Percentiles rank a stretch among this genome's conserved stretches.
Conservation (phyloP, 768 basidiomycete genomes). For the Sarcomyxa edulis region DNA sequence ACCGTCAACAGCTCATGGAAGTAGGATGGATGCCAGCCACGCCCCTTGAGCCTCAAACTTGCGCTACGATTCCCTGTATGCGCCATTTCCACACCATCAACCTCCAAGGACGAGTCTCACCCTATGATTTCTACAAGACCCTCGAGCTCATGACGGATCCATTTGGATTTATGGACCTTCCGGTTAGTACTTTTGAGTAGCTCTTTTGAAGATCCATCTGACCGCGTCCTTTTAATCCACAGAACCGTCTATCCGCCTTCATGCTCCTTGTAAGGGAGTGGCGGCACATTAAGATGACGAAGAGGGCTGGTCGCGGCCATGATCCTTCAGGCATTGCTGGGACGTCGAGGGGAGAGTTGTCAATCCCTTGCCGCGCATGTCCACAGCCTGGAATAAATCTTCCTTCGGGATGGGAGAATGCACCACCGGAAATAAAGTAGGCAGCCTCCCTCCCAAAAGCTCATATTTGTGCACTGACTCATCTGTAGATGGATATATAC, state of each 20-base stretch:
- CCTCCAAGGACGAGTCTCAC: constrained; percentile 10
- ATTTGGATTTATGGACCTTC: constrained; percentile 3
- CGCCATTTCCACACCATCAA: constrained; percentile 14
- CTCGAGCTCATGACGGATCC: constrained; percentile 8
- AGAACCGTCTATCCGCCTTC: constrained; percentile 4
- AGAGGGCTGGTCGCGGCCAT: constrained; percentile 11
- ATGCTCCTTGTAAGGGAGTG: constrained; percentile 7
- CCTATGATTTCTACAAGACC: constrained; percentile 16
- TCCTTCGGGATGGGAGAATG: constrained; percentile 8
- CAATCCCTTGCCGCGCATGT: constrained; percentile 10
- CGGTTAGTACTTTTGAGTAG: constrained; percentile 4
- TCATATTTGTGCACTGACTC: not conserved
- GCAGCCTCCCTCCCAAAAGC: not conserved
- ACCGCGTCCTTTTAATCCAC: not conserved
- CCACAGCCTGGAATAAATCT: constrained; percentile 9
- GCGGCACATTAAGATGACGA: constrained; percentile 12
- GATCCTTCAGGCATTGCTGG: constrained; percentile 8
- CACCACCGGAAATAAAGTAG: constrained; percentile 7
- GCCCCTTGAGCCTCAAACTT: constrained; percentile 11
- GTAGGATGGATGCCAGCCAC: constrained; percentile 13
- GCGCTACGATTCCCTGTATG: constrained; percentile 14
- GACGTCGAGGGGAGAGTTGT: constrained; percentile 5
- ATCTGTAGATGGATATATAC: constrained; percentile 11
- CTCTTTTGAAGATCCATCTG: not conserved
- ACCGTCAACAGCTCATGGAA: constrained; percentile 10